Conservation (phyloP, 805 yeast species). For the Saccharomycopsis sp. region DNA sequence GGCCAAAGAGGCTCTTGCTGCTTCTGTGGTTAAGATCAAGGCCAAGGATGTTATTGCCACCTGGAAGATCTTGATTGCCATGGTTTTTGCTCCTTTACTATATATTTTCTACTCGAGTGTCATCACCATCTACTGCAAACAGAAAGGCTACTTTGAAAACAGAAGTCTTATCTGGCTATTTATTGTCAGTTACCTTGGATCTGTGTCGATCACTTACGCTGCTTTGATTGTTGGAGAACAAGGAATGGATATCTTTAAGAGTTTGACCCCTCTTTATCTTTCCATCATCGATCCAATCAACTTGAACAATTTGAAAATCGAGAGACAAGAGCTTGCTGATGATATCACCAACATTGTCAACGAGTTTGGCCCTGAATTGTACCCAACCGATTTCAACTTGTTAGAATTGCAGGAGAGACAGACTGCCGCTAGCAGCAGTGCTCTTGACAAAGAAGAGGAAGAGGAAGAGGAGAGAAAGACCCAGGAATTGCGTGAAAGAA, state of each 20-base stretch:
- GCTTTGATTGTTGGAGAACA: conserved; percentile 86
- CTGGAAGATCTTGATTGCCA: conserved; percentile 85
- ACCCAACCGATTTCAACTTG: conserved; percentile 67
- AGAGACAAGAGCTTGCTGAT: conserved; percentile 53
- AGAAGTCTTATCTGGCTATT: conserved; percentile 29
- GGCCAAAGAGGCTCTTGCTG: conserved; percentile 75
- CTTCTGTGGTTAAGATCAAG: conserved; percentile 82
- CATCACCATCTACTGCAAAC: conserved; percentile 38
- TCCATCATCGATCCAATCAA: conserved; percentile 36
- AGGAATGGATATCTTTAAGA: conserved; percentile 80
- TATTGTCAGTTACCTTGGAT: conserved; percentile 44
- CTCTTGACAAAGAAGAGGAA: conserved; percentile 20
- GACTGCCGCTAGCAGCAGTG: neutral
- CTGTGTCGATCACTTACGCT: conserved; percentile 75
- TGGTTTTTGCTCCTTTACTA: conserved; percentile 78
- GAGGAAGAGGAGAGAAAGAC: conserved; percentile 21
- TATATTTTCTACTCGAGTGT: conserved; percentile 66
- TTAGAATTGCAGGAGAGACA: conserved; percentile 21
- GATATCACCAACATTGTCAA: conserved; percentile 79
- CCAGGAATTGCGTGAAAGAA: conserved; percentile 19
- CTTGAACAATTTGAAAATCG: conserved; percentile 46
- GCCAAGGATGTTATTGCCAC: conserved; percentile 92
- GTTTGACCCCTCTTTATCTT: conserved; percentile 63
- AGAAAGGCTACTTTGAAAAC: conserved; percentile 31
- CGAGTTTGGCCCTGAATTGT: conserved; percentile 76